A percentile compares a stretch with the other conserved stretches of the same genome.
phyloP scores from a whole-genome alignment of 345 rosid species.

The Corymbia maculata region DNA sequence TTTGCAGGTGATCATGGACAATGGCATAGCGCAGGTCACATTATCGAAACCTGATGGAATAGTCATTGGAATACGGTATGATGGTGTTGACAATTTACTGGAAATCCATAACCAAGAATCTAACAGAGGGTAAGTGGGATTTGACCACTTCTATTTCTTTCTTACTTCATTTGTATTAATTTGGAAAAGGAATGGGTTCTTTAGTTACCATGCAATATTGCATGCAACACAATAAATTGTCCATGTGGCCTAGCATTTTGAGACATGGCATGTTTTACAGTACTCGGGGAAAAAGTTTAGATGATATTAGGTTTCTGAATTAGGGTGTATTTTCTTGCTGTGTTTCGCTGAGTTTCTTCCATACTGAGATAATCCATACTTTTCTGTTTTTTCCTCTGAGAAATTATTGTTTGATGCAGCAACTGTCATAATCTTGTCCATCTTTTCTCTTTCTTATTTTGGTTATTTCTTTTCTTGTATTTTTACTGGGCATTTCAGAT shows the following conservation, averaged over 20 bases:
- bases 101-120: constrained; percentile 35
- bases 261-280: neutral
- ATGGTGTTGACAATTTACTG: constrained; percentile 43
- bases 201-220: neutral
- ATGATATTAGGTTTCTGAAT: neutral
- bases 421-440: neutral
- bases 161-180: neutral
- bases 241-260: neutral
- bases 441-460: neutral
- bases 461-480: neutral
- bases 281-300: neutral
- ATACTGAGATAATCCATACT: neutral
- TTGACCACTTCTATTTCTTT: neutral
- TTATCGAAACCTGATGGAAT: constrained; percentile 49
- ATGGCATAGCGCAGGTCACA: constrained; percentile 38
- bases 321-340: neutral
- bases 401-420: neutral
- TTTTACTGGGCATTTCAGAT: constrained; percentile 30
- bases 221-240: neutral
- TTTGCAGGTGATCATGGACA: constrained; percentile 43
- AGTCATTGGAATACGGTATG: constrained; percentile 29
- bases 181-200: neutral
- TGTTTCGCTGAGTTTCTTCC: neutral
- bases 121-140: constrained; percentile 31
- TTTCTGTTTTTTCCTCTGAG: neutral